These are phyloP conservation scores for Salix caprea DNA, from an alignment of 345 rosid genomes.

Conservation along the genomic window DNA sequence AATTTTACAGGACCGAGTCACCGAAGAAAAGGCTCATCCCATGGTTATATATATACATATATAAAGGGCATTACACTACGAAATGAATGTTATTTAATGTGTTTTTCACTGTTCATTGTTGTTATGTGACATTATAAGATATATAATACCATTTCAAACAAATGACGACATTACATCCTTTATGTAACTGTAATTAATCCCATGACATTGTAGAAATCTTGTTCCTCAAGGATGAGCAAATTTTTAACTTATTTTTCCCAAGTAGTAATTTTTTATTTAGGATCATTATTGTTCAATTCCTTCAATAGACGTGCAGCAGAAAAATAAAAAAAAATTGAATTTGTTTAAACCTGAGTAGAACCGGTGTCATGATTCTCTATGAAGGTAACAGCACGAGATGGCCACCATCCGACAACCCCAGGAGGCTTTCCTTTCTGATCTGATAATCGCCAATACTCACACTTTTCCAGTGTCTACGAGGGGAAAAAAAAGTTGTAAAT, in stretches of 20 bases:
- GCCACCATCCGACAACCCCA: slow-evolving; percentile 99
- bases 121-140: too few species aligned
- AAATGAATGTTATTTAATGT: too few species aligned
- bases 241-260: too few species aligned
- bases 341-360: slow-evolving; percentile 75
- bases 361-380: slow-evolving; percentile 98
- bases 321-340: neutral
- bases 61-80: too few species aligned
- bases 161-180: too few species aligned
- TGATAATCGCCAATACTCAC: slow-evolving; percentile 94
- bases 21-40: neutral
- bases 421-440: slow-evolving; percentile 90
- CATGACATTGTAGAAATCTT: too few species aligned
- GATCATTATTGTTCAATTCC: neutral
- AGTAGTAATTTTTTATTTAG: neutral
- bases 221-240: too few species aligned
- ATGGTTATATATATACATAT: too few species aligned
- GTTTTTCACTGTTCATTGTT: too few species aligned
- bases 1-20: neutral
- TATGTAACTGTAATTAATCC: too few species aligned
- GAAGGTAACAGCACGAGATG: slow-evolving; percentile 96
- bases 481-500: slow-evolving; percentile 1
- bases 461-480: slow-evolving; percentile 63
- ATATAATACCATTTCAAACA: too few species aligned
- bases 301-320: neutral